Base-by-base conservation (phyloP, 768 basidiomycete species). In the Scleroderma citrinum region DNA sequence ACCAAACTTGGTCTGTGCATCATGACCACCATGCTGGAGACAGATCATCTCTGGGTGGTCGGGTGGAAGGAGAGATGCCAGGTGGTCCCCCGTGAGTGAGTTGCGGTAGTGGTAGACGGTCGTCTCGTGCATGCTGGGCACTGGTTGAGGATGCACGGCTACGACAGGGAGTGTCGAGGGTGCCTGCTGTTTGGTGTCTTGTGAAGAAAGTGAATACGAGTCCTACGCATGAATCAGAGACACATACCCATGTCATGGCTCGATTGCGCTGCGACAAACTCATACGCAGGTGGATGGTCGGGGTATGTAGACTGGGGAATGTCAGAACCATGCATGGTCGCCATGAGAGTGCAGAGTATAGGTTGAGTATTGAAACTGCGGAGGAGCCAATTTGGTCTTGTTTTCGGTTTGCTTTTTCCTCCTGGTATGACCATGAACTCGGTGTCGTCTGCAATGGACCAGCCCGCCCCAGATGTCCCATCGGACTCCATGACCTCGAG, bases 41-140 rank as follows among this genome's bases (percentile, higher is more conserved):
- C 90, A 92, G 24, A 86, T 57, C 89, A 91, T 92, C 67, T 88
- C 81, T 0, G 88, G 90, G 59, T 92, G 84, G 50, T 78, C 72
- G 1, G 90, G 90, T 0, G 89, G 84, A 2, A 88, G 70, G 3
- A 83, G 63, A 0, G 89, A 84, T 2, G 78, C 71, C 24, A 85
- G 52, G 17, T 72, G 70, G 40, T 85, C 74, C 6, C 78, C 75
- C 0, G 82, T 87, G 1, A 38, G 21, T 2, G 85, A 82, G 62
- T 86, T 80, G 47, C 76, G 65, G 63, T 89, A 90, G 66, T 85
- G 77, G 61, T 83, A 86, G 5, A 89, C 72, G 3, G 69, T 74
- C 7, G 82, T 80, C 39, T 72, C 56, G 23, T 59, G 55, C 56
- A 69, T 72, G 14, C 59, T 56, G 5, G 65, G 64, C 8, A 68